Conservation (phyloP, 352 stramenopile genomes). For the Phytophthora macrochlamydospora region DNA sequence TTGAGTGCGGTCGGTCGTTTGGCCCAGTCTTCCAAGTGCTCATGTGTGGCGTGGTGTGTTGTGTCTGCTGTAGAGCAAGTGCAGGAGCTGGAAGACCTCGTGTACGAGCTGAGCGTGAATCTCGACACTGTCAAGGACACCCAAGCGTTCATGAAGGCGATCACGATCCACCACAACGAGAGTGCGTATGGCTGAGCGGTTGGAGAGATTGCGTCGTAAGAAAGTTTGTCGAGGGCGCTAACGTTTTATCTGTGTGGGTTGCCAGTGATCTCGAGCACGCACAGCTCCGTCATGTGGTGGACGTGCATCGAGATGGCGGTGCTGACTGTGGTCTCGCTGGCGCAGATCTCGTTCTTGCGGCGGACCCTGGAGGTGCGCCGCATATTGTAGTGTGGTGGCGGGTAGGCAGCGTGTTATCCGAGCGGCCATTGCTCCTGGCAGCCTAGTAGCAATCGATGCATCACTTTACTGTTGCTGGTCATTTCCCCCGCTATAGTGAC, state of each 20-base stretch:
- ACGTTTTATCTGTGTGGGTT: neutral
- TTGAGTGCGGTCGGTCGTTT: slow-evolving; percentile 41
- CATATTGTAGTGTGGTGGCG: slow-evolving; percentile 54
- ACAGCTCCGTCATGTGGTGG: slow-evolving; percentile 87
- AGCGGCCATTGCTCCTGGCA: too few species aligned
- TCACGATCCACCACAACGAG: slow-evolving; percentile 79
- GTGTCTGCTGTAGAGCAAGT: slow-evolving; percentile 65
- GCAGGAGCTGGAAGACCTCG: slow-evolving; percentile 85
- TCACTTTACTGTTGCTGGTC: too few species aligned
- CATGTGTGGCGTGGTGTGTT: neutral
- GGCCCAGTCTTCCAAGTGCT: too few species aligned
- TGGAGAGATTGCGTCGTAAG: neutral
- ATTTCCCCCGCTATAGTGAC: too few species aligned
- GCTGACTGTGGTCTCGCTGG: slow-evolving; percentile 68
- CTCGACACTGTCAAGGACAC: slow-evolving; percentile 90
- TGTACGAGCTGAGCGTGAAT: slow-evolving; percentile 86
- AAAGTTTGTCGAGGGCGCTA: neutral
- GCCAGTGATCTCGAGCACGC: slow-evolving; percentile 83
- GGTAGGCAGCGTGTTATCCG: too few species aligned
- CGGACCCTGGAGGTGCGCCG: slow-evolving; percentile 87
- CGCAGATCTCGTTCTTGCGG: slow-evolving; percentile 84
- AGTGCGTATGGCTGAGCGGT: slow-evolving; percentile 33
- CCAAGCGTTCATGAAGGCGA: slow-evolving; percentile 87
- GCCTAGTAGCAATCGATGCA: too few species aligned
- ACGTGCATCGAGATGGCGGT: slow-evolving; percentile 78